Percentiles rank a stretch among this genome's conserved stretches.
These are phyloP conservation scores for Nevesoporus exiguus DNA, from an alignment of 768 basidiomycete species.

Conservation along the genomic window DNA sequence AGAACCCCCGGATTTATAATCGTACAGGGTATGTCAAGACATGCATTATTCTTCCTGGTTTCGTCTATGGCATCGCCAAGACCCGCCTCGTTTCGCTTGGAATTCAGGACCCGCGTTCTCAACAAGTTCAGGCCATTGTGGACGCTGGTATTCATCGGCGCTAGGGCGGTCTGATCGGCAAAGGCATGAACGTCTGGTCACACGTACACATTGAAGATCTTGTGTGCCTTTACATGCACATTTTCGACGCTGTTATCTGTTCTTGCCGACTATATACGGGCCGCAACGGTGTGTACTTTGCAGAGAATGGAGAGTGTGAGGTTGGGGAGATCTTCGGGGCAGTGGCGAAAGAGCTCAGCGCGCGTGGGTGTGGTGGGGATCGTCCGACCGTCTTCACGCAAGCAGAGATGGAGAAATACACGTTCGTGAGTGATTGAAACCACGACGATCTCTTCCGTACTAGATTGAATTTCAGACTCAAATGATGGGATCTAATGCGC, in stretches of 20 bases:
- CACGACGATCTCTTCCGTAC: background rate
- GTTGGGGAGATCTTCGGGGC: conserved; percentile 40
- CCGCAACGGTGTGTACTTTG: conserved; percentile 53
- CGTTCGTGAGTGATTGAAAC: conserved; percentile 12
- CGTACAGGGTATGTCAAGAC: conserved; percentile 48
- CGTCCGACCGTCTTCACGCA: conserved; percentile 42
- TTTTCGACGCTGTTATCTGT: conserved; percentile 38
- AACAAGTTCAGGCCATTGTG: conserved; percentile 50
- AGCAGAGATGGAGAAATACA: conserved; percentile 14
- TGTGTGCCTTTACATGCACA: conserved; percentile 40
- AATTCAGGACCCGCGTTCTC: conserved; percentile 50
- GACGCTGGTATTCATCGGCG: conserved; percentile 43
- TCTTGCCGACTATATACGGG: conserved; percentile 14
- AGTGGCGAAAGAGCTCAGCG: conserved; percentile 38
- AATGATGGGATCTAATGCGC: conserved; percentile 19
- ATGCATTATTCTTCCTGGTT: conserved; percentile 50
- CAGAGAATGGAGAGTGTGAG: conserved; percentile 47
- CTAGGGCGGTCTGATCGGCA: conserved; percentile 52
- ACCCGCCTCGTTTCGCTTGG: conserved; percentile 47
- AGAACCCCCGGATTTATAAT: background rate
- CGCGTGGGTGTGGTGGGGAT: conserved; percentile 6
- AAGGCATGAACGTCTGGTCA: conserved; percentile 58
- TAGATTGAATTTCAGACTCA: conserved; percentile 7
- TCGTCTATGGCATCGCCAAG: conserved; percentile 56
- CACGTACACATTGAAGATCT: conserved; percentile 55